phyloP scores from a whole-genome alignment of 78 protist species.

The Emiliania huxleyi region DNA sequence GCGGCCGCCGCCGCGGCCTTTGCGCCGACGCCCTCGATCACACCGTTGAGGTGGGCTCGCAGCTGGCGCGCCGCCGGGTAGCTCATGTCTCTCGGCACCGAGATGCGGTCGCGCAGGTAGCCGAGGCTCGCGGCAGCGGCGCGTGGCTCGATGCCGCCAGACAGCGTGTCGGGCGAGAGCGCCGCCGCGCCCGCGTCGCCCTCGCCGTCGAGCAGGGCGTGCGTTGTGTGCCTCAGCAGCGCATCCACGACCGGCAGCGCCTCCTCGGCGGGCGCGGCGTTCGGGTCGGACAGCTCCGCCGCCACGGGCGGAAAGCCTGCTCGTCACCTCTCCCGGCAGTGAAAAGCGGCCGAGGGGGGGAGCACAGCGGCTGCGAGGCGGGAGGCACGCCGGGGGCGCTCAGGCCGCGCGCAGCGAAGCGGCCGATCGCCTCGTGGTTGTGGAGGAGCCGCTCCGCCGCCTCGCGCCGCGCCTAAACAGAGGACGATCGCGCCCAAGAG shows the following conservation, averaged over 20 bases:
- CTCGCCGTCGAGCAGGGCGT: not conserved
- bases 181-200: not conserved
- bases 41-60: not conserved
- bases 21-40: not conserved
- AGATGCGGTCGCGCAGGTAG: slow-evolving; percentile 19
- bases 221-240: not conserved
- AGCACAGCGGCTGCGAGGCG: not conserved
- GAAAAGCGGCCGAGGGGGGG: too few species aligned
- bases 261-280: not conserved
- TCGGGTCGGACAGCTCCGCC: not conserved
- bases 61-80: not conserved
- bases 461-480: too few species aligned
- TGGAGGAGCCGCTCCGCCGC: not conserved
- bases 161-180: too few species aligned
- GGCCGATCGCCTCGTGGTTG: not conserved
- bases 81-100: slow-evolving; percentile 27
- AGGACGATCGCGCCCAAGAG: too few species aligned
- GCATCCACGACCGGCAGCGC: not conserved
- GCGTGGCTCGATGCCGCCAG: not conserved
- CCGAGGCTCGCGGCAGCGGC: not conserved
- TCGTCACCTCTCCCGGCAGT: too few species aligned
- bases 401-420: not conserved
- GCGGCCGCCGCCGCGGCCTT: not conserved
- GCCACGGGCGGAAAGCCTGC: not conserved
- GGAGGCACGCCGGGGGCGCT: not conserved